Conservation (phyloP, 768 basidiomycete genomes). For the Mycena galericulata region DNA sequence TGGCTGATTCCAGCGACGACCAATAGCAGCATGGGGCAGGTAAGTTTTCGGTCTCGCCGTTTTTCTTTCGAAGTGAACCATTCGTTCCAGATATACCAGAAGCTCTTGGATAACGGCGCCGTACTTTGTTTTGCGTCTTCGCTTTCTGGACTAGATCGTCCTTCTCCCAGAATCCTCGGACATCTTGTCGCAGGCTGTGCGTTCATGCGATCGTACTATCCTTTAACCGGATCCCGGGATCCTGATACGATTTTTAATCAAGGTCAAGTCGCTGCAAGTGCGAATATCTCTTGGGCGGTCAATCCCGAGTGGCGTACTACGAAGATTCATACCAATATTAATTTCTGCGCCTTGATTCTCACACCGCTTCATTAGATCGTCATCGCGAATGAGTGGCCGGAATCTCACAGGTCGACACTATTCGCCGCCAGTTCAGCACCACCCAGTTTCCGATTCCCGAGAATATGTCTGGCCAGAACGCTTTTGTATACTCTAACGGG, state of each 20-base stretch:
- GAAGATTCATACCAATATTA: slow-evolving; percentile 48
- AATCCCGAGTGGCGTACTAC: slow-evolving; percentile 51
- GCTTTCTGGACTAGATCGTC: no score
- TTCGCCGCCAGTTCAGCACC: slow-evolving; percentile 39
- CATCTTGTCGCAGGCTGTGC: slow-evolving; percentile 40
- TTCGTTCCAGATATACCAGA: no score
- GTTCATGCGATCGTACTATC: not conserved
- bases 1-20: no score
- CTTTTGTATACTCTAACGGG: slow-evolving; percentile 51
- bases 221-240: not conserved
- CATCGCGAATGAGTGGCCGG: slow-evolving; percentile 32
- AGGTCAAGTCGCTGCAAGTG: slow-evolving; percentile 49
- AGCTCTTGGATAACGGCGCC: no score
- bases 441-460: slow-evolving; percentile 42
- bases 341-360: no score
- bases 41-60: no score
- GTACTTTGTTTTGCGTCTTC: no score
- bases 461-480: slow-evolving; percentile 41
- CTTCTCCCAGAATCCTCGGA: slow-evolving; percentile 34
- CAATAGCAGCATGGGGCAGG: no score
- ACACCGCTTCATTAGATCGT: no score
- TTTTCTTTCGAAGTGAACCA: no score
- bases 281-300: slow-evolving; percentile 43
- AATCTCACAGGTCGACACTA: slow-evolving; percentile 33
- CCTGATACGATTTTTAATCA: not conserved